phyloP scores from a whole-genome alignment of 345 rosid genomes.

The Aquilaria yunnanensis region DNA sequence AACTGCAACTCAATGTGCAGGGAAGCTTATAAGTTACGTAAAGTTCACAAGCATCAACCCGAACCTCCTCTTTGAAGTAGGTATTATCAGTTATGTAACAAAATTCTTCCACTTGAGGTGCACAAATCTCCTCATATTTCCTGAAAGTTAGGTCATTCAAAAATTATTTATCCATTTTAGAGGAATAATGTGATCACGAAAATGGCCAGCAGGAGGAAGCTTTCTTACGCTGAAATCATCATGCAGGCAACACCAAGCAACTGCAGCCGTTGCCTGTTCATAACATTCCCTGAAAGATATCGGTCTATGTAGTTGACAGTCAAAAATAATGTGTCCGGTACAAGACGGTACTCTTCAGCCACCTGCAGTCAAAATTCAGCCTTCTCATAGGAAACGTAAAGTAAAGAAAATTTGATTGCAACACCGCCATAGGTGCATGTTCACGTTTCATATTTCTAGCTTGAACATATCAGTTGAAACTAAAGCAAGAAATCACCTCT shows the following conservation, averaged over 20 bases:
- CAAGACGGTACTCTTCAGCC: constrained; percentile 93
- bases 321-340: constrained; percentile 77
- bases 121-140: constrained; percentile 90
- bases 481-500: constrained; percentile 45
- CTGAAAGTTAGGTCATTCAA: constrained; percentile 28
- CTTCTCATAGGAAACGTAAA: not conserved
- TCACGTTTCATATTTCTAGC: not conserved
- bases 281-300: constrained; percentile 80
- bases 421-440: no score
- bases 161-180: constrained; percentile 5
- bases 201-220: not conserved
- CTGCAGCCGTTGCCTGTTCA: constrained; percentile 78
- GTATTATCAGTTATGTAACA: constrained; percentile 96
- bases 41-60: not conserved
- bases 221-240: constrained; percentile 90
- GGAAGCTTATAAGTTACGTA: not conserved
- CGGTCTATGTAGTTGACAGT: constrained; percentile 85
- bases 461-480: not conserved
- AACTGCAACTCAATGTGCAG: not conserved
- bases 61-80: constrained; percentile 78
- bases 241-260: constrained; percentile 89
- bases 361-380: constrained; percentile 47
- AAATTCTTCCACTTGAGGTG: constrained; percentile 90
- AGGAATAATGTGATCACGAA: not conserved
- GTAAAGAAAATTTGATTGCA: not conserved